Conservation (phyloP, 1,139 yeast species). For the Protomyces inundatus region DNA sequence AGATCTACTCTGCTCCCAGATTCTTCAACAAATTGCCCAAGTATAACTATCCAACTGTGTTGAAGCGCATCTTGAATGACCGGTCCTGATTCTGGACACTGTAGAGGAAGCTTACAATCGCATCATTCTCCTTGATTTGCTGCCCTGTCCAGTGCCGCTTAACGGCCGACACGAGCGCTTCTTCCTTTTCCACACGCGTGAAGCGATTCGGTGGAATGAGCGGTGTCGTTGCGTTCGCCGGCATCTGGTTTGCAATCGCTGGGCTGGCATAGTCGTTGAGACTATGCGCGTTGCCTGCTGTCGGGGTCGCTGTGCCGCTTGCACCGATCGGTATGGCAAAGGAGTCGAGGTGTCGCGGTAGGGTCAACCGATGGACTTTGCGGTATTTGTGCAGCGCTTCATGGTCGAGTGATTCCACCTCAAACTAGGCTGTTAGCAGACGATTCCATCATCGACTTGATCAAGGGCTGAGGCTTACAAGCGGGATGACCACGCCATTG, state of each 20-base stretch:
- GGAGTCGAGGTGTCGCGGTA: constrained; percentile 1
- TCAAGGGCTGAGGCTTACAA: not conserved
- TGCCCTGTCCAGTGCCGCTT: constrained; percentile 14
- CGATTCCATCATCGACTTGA: not conserved
- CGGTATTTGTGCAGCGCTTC: constrained; percentile 12
- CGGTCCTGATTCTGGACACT: constrained; percentile 18
- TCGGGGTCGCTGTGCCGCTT: not conserved
- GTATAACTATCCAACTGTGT: not conserved
- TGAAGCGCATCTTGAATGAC: constrained; percentile 21
- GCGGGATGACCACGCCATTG: not conserved
- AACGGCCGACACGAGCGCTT: constrained; percentile 11
- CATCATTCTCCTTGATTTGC: constrained; percentile 21
- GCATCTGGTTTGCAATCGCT: not conserved
- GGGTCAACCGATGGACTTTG: constrained; percentile 9
- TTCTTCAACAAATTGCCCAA: not conserved
- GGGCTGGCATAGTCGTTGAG: not conserved
- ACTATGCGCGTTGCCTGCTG: not conserved
- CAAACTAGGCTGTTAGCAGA: constrained; percentile 2
- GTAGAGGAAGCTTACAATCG: constrained; percentile 13
- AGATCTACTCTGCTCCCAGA: no score
- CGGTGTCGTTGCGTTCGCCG: not conserved
- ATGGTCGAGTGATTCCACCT: constrained; percentile 5
- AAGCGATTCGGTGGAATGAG: constrained; percentile 7
- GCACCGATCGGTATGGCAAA: not conserved
- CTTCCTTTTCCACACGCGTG: constrained; percentile 12